Base-by-base conservation (phyloP, 2,329 filamentous ascomycete species). In the Talaromyces sp. region DNA sequence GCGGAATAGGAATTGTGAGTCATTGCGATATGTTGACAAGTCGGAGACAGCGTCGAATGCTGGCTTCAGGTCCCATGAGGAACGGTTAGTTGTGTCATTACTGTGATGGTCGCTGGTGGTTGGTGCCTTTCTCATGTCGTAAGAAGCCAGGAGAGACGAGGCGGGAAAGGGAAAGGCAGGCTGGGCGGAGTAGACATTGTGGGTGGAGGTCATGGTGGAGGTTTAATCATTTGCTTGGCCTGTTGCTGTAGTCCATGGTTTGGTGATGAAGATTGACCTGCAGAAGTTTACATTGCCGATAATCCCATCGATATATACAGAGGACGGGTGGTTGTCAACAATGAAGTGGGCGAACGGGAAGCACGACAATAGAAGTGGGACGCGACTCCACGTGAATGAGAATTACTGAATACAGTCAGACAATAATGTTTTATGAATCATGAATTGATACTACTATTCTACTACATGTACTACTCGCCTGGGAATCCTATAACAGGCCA, bases 131-230 rank as follows among this genome's bases (percentile, higher is more conserved):
- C 44, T 17, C 22, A 44, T 57, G 28, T 51, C 27, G 30, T 52
- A n/a, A 52, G 32, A 4, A 63, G 59, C 19, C 10, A 75, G 65
- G 17, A 75, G 62, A 2, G 67, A 65, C 62, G 73, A 65, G 5
- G 73, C 74, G 19, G 75, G 70, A 32, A 70, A 30, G 8, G 74
- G 73, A 9, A 64, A 58, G 36, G 72, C 73, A 42, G 73, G 70
- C 10, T 72, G 67, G 28, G 68, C 62, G n/a, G 66, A 61, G 42
- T 74, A 73, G 22, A 69, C 44, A 44, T 67, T 30, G 28, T 30
- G 33, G 30, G 9, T 22, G 4, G 57, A 30, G n/a, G 44, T 15
- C 42, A 53, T 44, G 25, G n/a, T 47, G 44, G 44, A 9, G 10
- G 4, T 22, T 19, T 25, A 25, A 17, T 19, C 22, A 47, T 47